These are phyloP conservation scores for Solanum verrucosum DNA, from an alignment of 257 asterid genomes.

Conservation along the genomic window DNA sequence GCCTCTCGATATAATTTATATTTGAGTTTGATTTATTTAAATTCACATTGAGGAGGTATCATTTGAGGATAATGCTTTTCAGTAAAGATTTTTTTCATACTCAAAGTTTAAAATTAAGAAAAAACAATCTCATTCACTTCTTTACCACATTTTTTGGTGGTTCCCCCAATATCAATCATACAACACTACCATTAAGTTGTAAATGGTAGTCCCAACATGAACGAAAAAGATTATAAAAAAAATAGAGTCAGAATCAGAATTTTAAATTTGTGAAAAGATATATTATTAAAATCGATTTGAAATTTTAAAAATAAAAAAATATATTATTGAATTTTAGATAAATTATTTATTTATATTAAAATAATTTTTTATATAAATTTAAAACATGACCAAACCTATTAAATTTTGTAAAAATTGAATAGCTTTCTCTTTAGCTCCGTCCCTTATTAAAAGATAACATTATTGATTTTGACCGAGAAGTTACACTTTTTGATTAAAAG, in stretches of 20 bases:
- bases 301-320: accelerated
- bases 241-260: neutral
- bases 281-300: neutral
- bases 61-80: too few relatives aligned
- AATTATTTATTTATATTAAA: neutral
- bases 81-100: neutral
- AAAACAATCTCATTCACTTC: neutral
- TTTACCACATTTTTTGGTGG: too few relatives aligned
- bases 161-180: neutral
- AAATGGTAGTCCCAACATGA: neutral
- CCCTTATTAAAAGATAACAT: neutral
- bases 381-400: too few relatives aligned
- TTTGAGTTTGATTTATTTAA: too few relatives aligned
- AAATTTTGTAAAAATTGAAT: too few relatives aligned
- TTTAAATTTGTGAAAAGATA: neutral
- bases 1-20: too few relatives aligned
- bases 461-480: neutral
- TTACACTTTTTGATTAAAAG: neutral
- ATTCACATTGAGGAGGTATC: too few relatives aligned
- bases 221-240: neutral
- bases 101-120: too few relatives aligned
- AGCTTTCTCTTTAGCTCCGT: neutral
- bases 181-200: neutral
- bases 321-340: neutral
- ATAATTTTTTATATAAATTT: neutral